phyloP scores from a whole-genome alignment of 1,284 basidiomycete species.

The Coniophora puteana region DNA sequence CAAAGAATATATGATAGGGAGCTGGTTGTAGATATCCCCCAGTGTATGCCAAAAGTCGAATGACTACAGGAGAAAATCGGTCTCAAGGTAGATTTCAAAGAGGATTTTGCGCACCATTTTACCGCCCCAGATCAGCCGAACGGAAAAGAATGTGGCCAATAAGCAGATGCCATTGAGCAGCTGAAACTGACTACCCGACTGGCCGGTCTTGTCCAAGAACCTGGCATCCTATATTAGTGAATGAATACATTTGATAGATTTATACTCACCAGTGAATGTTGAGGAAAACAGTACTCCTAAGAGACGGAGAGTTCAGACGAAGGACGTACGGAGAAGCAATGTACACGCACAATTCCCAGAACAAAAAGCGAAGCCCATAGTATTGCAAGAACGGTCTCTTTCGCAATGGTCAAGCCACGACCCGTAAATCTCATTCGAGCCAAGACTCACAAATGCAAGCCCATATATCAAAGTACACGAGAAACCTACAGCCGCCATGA shows the following conservation, averaged over 20 bases:
- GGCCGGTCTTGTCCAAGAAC: constrained; percentile 71
- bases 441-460: constrained; percentile 53
- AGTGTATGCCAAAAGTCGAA: constrained; percentile 59
- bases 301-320: constrained; percentile 8
- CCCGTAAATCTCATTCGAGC: not conserved
- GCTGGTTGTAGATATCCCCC: constrained; percentile 40
- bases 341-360: constrained; percentile 66
- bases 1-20: constrained; percentile 44
- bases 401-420: constrained; percentile 8
- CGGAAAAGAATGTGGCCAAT: constrained; percentile 57
- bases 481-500: constrained; percentile 35
- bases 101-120: constrained; percentile 51
- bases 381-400: constrained; percentile 75
- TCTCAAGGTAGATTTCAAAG: not conserved
- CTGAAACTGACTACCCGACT: constrained; percentile 63
- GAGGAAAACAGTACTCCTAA: constrained; percentile 74
- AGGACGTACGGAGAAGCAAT: constrained; percentile 2
- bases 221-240: constrained; percentile 38
- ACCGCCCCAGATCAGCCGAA: constrained; percentile 63
- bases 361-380: constrained; percentile 63
- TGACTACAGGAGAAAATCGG: constrained; percentile 38
- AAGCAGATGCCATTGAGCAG: constrained; percentile 63
- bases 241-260: constrained; percentile 3
- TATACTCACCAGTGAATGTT: constrained; percentile 65
- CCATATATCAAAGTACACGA: constrained; percentile 58